Evolutionary conservation across 169 alveolate species (phyloP).

Genomic region (Plasmodium vinckei): DNA sequence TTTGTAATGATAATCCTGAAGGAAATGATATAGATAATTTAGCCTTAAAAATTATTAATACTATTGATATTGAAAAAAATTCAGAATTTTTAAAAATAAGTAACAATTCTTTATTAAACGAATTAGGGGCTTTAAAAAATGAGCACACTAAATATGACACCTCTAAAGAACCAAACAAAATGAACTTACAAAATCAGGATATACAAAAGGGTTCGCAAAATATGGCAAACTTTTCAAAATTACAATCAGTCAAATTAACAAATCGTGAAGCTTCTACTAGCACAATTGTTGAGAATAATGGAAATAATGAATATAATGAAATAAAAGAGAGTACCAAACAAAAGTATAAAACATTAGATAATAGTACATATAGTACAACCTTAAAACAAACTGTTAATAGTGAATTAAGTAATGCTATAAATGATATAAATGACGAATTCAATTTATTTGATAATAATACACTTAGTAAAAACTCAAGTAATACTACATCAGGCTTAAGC

Average conservation of each 20-base stretch:
- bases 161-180: background rate
- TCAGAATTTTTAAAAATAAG: conserved; percentile 15
- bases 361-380: conserved; percentile 7
- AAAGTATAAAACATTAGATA: background rate
- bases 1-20: conserved; percentile 81
- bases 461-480: background rate
- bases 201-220: background rate
- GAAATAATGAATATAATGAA: background rate
- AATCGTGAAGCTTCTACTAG: background rate
- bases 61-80: conserved; percentile 75
- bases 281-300: background rate
- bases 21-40: conserved; percentile 79
- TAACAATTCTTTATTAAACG: background rate
- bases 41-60: conserved; percentile 80
- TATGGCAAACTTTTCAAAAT: background rate
- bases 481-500: background rate
- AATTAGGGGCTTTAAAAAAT: background rate
- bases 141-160: background rate
- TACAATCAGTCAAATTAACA: background rate
- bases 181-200: conserved; percentile 2
- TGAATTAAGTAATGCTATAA: conserved; percentile 37
- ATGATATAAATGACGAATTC: conserved; percentile 62
- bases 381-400: conserved; percentile 31
- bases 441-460: conserved; percentile 22
- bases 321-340: background rate